A percentile compares a stretch with the other conserved stretches of the same genome.
Evolutionary conservation across 495 filamentous ascomycete species (phyloP).

Genomic region (Penicillium ucsense): DNA sequence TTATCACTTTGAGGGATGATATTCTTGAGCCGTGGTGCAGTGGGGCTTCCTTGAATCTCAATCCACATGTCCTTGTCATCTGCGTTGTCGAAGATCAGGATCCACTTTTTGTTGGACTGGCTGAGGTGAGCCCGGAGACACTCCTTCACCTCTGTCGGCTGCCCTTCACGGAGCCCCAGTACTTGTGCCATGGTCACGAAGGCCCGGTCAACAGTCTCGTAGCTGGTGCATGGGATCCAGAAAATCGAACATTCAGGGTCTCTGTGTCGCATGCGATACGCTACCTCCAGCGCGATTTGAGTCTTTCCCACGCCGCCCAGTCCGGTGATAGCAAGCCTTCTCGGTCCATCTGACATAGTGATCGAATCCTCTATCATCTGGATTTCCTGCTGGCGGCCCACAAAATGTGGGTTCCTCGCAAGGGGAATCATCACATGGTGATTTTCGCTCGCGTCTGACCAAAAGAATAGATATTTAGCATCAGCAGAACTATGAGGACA

Average conservation of each 20-base stretch:
- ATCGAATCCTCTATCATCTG: not conserved
- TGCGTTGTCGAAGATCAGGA: slow-evolving; percentile 30
- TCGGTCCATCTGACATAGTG: not conserved
- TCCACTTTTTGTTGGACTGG: slow-evolving; percentile 15
- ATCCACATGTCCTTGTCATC: slow-evolving; percentile 8
- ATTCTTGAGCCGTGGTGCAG: not conserved
- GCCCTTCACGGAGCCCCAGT: slow-evolving; percentile 12
- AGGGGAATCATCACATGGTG: slow-evolving; percentile 8
- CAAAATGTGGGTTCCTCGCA: slow-evolving; percentile 16
- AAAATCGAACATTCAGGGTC: slow-evolving; percentile 36
- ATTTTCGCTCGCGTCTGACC: too few relatives aligned
- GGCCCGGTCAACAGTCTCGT: slow-evolving; percentile 33
- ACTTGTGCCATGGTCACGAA: slow-evolving; percentile 28
- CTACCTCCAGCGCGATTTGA: slow-evolving; percentile 40
- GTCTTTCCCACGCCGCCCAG: slow-evolving; percentile 44
- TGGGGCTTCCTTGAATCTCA: not conserved
- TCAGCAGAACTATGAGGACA: too few relatives aligned
- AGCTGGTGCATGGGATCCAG: slow-evolving; percentile 38
- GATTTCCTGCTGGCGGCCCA: slow-evolving; percentile 16
- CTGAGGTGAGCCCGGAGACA: slow-evolving; percentile 20
- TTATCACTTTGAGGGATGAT: slow-evolving; percentile 31
- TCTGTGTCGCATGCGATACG: slow-evolving; percentile 28
- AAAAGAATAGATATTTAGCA: too few relatives aligned
- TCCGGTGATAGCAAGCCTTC: slow-evolving; percentile 26
- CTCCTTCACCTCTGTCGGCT: slow-evolving; percentile 16